phyloP scores from a whole-genome alignment of 2,329 filamentous ascomycete species.

The Aspergillus arachidicola region DNA sequence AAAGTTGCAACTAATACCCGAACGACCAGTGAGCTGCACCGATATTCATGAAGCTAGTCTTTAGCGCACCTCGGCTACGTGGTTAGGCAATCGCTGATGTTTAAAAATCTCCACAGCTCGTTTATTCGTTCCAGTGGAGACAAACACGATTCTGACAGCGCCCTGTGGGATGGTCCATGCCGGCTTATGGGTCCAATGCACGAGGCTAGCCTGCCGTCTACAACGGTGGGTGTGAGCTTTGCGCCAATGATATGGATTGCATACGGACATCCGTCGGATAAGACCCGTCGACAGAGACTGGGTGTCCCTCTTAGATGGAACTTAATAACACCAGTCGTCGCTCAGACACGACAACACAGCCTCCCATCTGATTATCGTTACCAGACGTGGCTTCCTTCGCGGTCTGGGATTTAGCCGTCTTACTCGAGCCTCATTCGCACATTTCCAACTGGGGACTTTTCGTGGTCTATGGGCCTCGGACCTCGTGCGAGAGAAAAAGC shows the following conservation, averaged over 20 bases:
- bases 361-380: not conserved
- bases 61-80: slow-evolving; percentile 1
- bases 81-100: not conserved
- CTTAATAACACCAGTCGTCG: not conserved
- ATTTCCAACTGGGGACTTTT: slow-evolving; percentile 23
- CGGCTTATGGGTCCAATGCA: not conserved
- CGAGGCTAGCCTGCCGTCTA: not conserved
- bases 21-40: not conserved
- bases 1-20: not conserved
- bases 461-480: too few species aligned
- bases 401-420: not conserved
- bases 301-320: not conserved
- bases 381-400: not conserved
- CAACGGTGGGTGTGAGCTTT: not conserved
- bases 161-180: not conserved
- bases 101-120: not conserved
- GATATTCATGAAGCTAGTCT: not conserved
- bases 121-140: not conserved
- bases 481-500: too few species aligned
- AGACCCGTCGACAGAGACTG: not conserved
- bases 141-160: not conserved
- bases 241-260: not conserved
- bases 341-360: not conserved
- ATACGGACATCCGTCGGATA: not conserved
- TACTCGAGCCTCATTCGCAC: not conserved